These are phyloP conservation scores for Tulasnella sp. DNA, from an alignment of 768 basidiomycete genomes.

Conservation along the genomic window DNA sequence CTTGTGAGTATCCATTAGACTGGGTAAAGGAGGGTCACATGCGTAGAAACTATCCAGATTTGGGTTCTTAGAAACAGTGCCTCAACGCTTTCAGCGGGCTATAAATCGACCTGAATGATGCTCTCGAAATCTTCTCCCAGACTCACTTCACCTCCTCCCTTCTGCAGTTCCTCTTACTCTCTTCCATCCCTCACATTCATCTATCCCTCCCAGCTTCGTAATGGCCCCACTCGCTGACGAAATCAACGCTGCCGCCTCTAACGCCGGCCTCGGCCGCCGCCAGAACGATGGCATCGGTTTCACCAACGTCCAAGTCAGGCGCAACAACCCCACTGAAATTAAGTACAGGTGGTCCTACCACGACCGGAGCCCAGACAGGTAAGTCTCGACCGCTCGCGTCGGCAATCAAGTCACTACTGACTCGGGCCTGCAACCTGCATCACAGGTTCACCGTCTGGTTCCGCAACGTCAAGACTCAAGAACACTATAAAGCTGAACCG, in stretches of 20 bases:
- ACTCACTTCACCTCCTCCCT: background rate
- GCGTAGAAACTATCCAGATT: background rate
- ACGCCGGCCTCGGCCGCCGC: background rate
- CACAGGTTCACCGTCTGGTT: background rate
- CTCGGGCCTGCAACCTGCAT: background rate
- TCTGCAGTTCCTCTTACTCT: background rate
- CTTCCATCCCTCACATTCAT: background rate
- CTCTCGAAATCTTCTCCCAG: background rate
- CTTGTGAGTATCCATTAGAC: background rate
- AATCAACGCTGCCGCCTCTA: background rate
- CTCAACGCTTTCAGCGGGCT: background rate
- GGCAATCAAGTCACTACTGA: background rate
- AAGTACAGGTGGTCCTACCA: background rate
- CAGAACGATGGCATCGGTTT: background rate
- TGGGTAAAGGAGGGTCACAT: background rate
- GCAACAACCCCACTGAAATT: background rate
- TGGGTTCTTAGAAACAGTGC: background rate
- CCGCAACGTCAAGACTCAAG: slow-evolving; percentile 1
- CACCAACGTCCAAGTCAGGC: background rate
- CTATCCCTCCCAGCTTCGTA: background rate
- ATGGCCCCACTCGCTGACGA: background rate
- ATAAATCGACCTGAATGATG: background rate
- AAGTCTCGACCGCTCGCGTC: background rate
- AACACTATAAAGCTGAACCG: background rate
- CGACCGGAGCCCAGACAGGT: background rate